These are phyloP conservation scores for Blastomyces gilchristii DNA, from an alignment of 2,329 filamentous ascomycete genomes.

Conservation along the genomic window DNA sequence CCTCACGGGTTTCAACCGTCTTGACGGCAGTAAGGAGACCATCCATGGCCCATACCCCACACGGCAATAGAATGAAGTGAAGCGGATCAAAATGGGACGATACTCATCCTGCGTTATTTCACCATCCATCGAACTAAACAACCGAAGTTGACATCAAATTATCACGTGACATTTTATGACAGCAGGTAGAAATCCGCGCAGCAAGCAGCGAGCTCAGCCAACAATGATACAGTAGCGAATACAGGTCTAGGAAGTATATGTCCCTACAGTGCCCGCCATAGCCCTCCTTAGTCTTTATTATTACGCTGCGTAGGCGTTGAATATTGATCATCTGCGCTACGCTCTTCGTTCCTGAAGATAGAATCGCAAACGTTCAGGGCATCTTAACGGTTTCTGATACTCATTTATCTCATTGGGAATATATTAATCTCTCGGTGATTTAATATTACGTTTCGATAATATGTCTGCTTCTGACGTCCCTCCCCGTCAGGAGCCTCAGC, in stretches of 20 bases:
- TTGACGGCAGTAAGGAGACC: constrained; percentile 32
- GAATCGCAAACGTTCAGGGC: neutral
- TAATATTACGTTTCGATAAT: neutral
- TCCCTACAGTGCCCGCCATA: neutral
- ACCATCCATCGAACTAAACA: neutral
- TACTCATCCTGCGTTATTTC: neutral
- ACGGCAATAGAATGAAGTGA: neutral
- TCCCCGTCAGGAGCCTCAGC: constrained; percentile 7
- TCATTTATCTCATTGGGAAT: neutral
- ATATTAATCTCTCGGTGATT: neutral
- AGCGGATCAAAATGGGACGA: neutral
- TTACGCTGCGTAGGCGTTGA: neutral
- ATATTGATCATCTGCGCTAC: neutral
- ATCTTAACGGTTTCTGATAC: neutral
- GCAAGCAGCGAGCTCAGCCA: no score
- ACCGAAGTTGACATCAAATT: neutral
- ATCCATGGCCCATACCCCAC: constrained; percentile 24
- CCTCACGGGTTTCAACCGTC: constrained; percentile 19
- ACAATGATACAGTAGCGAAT: neutral
- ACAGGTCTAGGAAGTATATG: neutral
- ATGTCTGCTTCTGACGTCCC: neutral
- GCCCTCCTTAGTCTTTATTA: neutral
- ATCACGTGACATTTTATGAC: neutral
- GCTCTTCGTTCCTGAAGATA: neutral
- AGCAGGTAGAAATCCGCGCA: no score